These are phyloP conservation scores for Exophiala spinifera DNA, from an alignment of 2,329 filamentous ascomycete genomes.

Conservation along the genomic window DNA sequence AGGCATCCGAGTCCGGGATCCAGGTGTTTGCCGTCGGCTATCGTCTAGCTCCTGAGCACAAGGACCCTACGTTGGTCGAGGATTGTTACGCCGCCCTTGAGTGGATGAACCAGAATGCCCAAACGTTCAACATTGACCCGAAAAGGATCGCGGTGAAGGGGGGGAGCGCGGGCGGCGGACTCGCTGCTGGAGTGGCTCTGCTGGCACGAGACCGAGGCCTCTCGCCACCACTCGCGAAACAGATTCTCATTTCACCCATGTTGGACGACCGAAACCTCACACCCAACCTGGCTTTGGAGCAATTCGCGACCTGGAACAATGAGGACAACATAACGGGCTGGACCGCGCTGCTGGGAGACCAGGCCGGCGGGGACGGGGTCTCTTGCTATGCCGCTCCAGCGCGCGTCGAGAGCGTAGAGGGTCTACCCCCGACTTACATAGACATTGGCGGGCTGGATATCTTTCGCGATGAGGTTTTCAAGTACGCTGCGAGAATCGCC, in stretches of 20 bases:
- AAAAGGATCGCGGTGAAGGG: conserved; percentile 42
- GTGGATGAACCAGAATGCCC: conserved; percentile 39
- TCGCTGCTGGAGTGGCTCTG: conserved; percentile 41
- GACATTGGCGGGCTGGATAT: conserved; percentile 45
- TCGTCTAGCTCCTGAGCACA: conserved; percentile 29
- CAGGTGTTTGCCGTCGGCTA: conserved; percentile 32
- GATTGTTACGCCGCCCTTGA: conserved; percentile 33
- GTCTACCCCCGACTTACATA: conserved; percentile 45
- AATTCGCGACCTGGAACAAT: conserved; percentile 37
- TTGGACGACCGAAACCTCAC: conserved; percentile 42
- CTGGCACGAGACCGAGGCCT: conserved; percentile 37
- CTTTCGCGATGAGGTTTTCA: conserved; percentile 42
- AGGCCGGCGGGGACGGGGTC: conserved; percentile 29
- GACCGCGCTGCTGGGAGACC: conserved; percentile 36
- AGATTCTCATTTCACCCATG: conserved; percentile 49
- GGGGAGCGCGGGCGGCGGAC: conserved; percentile 44
- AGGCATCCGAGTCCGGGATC: conserved; percentile 25
- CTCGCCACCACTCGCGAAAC: conserved; percentile 36
- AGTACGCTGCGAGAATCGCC: conserved; percentile 42
- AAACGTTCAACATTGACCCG: conserved; percentile 41
- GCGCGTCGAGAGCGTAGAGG: conserved; percentile 35
- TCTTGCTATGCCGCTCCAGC: conserved; percentile 38
- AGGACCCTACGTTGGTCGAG: conserved; percentile 27
- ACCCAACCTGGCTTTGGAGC: conserved; percentile 34
- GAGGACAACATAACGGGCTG: conserved; percentile 43